Percentiles rank a stretch among this genome's conserved stretches.
Evolutionary conservation across 2,329 filamentous ascomycete genomes (phyloP).

Genomic region (Cordyceps tenuipes): DNA sequence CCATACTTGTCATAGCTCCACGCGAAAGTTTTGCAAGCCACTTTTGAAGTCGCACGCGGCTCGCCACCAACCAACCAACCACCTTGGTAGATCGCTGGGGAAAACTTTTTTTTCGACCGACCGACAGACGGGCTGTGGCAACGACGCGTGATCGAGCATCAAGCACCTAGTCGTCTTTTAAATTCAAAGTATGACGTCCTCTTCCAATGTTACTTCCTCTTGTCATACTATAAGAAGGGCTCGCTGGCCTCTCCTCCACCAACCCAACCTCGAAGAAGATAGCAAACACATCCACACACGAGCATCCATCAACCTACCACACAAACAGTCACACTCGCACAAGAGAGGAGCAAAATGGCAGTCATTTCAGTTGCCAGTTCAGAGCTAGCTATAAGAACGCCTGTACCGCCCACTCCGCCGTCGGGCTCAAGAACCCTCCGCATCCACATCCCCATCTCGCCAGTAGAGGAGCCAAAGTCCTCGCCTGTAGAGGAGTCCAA

Average conservation of each 20-base stretch:
- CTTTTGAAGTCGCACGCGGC: not conserved
- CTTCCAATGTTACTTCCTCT: no score
- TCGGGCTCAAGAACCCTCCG: no score
- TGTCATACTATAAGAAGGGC: no score
- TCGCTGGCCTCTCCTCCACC: not conserved
- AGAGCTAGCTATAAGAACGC: not conserved
- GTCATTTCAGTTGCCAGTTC: not conserved
- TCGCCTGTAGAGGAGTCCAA: no score
- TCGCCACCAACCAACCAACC: not conserved
- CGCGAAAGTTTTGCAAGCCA: not conserved
- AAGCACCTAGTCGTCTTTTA: no score
- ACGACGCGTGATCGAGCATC: no score
- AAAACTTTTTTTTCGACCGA: not conserved
- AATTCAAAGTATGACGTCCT: no score
- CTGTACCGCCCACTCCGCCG: not conserved
- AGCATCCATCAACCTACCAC: not conserved
- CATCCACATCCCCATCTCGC: not conserved
- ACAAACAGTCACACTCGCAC: not conserved
- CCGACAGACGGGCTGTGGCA: no score
- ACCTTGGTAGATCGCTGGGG: not conserved
- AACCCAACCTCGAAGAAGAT: no score
- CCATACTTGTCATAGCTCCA: not conserved
- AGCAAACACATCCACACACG: not conserved
- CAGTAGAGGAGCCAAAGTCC: not conserved
- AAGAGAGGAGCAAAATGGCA: not conserved